Percentiles rank a stretch among this genome's conserved stretches.
Conservation (phyloP, 306 rosid genomes). For the Dryas alaskensis region DNA sequence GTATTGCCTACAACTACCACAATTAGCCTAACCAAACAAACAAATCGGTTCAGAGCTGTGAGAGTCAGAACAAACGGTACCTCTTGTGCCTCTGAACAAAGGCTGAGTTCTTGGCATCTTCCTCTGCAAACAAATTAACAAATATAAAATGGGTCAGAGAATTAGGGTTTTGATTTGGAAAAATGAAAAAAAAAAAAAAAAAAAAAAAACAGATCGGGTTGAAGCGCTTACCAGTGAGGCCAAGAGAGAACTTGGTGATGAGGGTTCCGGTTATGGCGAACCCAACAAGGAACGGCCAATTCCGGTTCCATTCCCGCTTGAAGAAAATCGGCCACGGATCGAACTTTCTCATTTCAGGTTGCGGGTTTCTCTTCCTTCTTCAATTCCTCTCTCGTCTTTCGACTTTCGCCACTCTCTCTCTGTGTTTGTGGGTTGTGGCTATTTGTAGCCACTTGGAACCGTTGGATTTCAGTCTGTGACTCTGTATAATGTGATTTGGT, state of each 20-base stretch:
- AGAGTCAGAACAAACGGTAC: conserved; percentile 29
- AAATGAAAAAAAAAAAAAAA: background rate
- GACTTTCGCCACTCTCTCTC: background rate
- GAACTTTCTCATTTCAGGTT: conserved; percentile 46
- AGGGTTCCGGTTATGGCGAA: conserved; percentile 67
- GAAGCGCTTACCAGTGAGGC: conserved; percentile 52
- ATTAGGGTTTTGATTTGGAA: background rate
- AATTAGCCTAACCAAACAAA: background rate
- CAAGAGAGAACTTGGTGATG: conserved; percentile 69
- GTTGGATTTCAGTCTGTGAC: background rate
- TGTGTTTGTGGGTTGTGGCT: background rate
- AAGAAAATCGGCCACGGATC: conserved; percentile 96
- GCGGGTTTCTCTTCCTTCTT: background rate
- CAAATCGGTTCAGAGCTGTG: conserved; percentile 13
- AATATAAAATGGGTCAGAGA: background rate
- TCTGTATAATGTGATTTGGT: background rate
- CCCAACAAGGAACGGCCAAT: conserved; percentile 87
- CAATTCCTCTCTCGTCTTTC: background rate
- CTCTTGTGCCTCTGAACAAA: conserved; percentile 70
- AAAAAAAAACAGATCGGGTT: background rate
- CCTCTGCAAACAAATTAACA: conserved; percentile 46
- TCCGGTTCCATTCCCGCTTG: conserved; percentile 82
- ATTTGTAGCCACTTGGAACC: background rate
- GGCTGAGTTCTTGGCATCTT: conserved; percentile 70
- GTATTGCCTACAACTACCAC: too few relatives aligned